Conservation (phyloP, 805 yeast species). For the Kuraishia ogatae region DNA sequence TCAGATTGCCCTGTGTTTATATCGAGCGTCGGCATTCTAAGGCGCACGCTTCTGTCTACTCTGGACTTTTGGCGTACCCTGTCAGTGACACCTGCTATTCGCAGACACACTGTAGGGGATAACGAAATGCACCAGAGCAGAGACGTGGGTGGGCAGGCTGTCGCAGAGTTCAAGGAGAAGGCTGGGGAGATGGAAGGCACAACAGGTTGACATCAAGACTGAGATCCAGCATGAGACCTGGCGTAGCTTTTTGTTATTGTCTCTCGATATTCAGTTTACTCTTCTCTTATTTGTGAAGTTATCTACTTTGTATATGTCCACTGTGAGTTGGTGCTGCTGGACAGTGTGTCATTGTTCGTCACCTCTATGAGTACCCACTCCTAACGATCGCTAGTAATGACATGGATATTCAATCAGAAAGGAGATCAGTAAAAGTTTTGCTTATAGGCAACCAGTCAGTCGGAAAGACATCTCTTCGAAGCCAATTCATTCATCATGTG, state of each 20-base stretch:
- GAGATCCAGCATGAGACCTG: too few species aligned
- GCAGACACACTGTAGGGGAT: background rate
- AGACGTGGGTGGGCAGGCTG: too few species aligned
- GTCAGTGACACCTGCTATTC: background rate
- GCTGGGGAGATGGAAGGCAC: background rate
- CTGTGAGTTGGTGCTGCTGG: too few species aligned
- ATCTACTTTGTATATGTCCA: background rate
- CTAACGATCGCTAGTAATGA: background rate
- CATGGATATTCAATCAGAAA: background rate
- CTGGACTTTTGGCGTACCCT: background rate
- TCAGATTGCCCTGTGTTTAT: background rate
- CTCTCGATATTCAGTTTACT: too few species aligned
- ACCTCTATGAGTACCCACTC: background rate
- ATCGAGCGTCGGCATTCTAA: background rate
- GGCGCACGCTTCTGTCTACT: background rate
- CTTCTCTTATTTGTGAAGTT: background rate
- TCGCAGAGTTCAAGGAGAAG: background rate
- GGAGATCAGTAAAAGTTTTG: constrained; percentile 34
- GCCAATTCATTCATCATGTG: constrained; percentile 45
- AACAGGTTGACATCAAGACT: background rate
- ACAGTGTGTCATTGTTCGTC: background rate
- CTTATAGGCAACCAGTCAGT: constrained; percentile 51
- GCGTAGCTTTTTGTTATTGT: too few species aligned
- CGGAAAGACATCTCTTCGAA: constrained; percentile 49
- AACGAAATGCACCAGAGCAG: background rate